Conservation (phyloP, 257 asterid species). For the Solanum commersonii region DNA sequence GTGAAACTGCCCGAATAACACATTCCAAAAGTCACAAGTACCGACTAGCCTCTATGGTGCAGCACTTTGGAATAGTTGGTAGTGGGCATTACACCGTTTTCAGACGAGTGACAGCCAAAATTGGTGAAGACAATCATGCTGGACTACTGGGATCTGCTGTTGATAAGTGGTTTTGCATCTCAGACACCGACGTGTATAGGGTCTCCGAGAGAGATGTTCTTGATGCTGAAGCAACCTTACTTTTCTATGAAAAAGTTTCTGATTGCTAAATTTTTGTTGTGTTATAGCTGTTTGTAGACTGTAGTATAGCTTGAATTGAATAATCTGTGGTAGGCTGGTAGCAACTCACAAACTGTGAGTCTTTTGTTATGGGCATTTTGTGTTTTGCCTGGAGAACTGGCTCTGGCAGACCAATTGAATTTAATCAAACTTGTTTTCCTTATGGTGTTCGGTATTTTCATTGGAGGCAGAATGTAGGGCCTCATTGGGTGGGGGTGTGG, state of each 20-base stretch:
- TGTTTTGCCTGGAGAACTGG: neutral
- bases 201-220: conserved; percentile 71
- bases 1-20: neutral
- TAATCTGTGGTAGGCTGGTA: neutral
- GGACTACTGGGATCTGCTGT: conserved; percentile 35
- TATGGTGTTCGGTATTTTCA: neutral
- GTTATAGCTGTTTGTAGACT: neutral
- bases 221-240: conserved; percentile 68
- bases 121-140: conserved; percentile 37
- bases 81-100: conserved; percentile 84
- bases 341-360: neutral
- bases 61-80: conserved; percentile 70
- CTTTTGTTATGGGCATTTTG: neutral
- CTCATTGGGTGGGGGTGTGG: too few species aligned
- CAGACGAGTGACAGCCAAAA: conserved; percentile 46
- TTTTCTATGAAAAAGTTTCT: conserved; percentile 64
- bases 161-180: conserved; percentile 76
- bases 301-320: neutral
- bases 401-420: neutral
- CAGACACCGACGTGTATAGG: conserved; percentile 58
- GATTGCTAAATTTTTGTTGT: neutral
- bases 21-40: conserved; percentile 23
- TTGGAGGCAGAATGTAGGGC: too few species aligned
- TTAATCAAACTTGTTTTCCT: neutral
- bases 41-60: conserved; percentile 67